Percentiles rank a stretch among this genome's conserved stretches.
Evolutionary conservation across 1,284 basidiomycete species (phyloP).

Genomic region (Cutaneotrichosporon sp.): DNA sequence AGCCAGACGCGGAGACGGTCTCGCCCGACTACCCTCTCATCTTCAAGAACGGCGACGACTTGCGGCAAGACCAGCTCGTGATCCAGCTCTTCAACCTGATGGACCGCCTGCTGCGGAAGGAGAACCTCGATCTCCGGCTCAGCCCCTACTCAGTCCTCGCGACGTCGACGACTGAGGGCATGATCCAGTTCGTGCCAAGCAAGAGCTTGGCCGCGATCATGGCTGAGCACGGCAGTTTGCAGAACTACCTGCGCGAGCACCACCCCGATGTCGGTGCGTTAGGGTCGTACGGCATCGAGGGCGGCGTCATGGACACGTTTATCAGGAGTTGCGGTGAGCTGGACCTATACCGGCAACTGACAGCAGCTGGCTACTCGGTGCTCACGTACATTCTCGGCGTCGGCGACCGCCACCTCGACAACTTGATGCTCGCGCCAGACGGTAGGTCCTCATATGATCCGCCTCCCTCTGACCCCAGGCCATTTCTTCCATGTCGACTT

Average conservation of each 20-base stretch:
- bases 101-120: conserved; percentile 89
- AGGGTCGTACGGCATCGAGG: conserved; percentile 88
- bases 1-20: conserved; percentile 32
- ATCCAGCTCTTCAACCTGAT: conserved; percentile 35
- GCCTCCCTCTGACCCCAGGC: conserved; percentile 51
- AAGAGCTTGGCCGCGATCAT: conserved; percentile 92
- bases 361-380: conserved; percentile 91
- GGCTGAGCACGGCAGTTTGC: conserved; percentile 83
- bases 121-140: conserved; percentile 90
- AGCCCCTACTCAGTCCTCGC: conserved; percentile 93
- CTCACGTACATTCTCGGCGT: conserved; percentile 96
- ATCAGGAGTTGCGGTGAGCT: conserved; percentile 89
- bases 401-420: conserved; percentile 95
- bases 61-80: conserved; percentile 61
- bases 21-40: conserved; percentile 79
- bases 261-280: conserved; percentile 89
- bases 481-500: conserved; percentile 97
- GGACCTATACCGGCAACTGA: neutral
- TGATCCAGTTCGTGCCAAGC: conserved; percentile 94
- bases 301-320: conserved; percentile 91
- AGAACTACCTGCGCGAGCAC: conserved; percentile 81
- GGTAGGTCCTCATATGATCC: conserved; percentile 57
- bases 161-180: conserved; percentile 86
- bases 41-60: conserved; percentile 97
- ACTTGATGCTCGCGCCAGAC: conserved; percentile 87